Evolutionary conservation across 371 early-diverging fungal species (phyloP).

Genomic region (Mortierella sp.): DNA sequence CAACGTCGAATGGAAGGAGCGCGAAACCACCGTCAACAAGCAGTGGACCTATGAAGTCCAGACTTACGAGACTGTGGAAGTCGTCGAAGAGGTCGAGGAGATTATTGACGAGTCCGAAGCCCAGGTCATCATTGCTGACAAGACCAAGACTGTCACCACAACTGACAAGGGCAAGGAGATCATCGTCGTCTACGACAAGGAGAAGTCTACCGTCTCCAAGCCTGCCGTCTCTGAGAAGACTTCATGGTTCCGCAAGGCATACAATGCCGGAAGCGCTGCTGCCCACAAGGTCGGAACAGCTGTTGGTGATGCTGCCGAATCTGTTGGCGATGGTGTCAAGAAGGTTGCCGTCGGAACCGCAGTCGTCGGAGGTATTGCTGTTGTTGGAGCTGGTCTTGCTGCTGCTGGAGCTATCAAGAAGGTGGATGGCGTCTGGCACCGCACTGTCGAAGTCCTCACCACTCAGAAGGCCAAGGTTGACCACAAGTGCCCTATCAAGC

Average conservation of each 20-base stretch:
- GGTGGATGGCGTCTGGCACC: constrained; percentile 30
- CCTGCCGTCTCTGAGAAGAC: constrained; percentile 14
- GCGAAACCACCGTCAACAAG: constrained; percentile 21
- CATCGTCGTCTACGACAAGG: background rate
- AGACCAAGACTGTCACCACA: constrained; percentile 1
- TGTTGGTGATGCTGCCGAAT: background rate
- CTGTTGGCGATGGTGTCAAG: background rate
- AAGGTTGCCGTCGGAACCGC: background rate
- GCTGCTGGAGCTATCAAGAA: constrained; percentile 8
- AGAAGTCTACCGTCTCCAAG: background rate
- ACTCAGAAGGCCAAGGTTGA: too few species aligned
- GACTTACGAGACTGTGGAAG: constrained; percentile 35
- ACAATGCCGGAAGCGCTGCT: constrained; percentile 5
- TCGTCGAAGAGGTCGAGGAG: constrained; percentile 24
- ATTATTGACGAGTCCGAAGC: constrained; percentile 19
- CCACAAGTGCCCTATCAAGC: too few species aligned
- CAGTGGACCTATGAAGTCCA: constrained; percentile 21
- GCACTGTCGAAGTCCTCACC: too few species aligned
- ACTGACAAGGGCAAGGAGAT: background rate
- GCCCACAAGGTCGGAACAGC: constrained; percentile 1
- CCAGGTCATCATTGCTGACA: constrained; percentile 2
- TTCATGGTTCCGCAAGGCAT: constrained; percentile 25
- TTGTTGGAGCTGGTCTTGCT: background rate
- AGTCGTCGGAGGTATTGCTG: constrained; percentile 9
- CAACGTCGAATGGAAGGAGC: constrained; percentile 26